Conservation (phyloP, 2,329 filamentous ascomycete genomes). For the Fusarium falciforme region DNA sequence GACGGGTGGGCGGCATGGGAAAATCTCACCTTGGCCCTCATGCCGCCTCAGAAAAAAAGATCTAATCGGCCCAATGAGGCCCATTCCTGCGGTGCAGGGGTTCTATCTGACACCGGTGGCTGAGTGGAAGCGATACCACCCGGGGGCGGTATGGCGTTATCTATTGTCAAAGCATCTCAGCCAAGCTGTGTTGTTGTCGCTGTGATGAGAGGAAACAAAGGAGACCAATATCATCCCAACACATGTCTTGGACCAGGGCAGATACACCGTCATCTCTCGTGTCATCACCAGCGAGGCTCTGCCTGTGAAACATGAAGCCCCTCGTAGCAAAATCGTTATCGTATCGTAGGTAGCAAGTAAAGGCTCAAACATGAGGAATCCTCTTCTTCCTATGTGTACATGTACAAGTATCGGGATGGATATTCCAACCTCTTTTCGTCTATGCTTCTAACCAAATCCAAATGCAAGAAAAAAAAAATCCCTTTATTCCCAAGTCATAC, state of each 20-base stretch:
- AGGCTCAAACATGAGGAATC: background rate
- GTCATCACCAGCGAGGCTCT: background rate
- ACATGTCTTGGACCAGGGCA: background rate
- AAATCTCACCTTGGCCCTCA: background rate
- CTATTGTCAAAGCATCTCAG: background rate
- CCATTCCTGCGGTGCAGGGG: background rate
- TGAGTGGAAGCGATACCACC: background rate
- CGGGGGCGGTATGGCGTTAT: background rate
- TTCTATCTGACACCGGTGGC: background rate
- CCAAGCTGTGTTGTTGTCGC: background rate
- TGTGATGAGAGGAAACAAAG: background rate
- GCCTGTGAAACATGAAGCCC: background rate
- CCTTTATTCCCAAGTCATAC: conserved; percentile 13
- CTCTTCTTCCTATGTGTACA: conserved; percentile 17
- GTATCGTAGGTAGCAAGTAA: background rate
- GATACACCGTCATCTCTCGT: background rate
- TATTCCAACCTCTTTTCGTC: conserved; percentile 28
- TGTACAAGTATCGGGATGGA: conserved; percentile 26
- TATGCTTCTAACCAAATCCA: conserved; percentile 35
- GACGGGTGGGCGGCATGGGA: background rate
- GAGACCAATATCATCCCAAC: background rate
- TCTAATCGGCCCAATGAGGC: background rate
- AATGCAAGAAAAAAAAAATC: background rate
- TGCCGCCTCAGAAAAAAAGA: background rate
- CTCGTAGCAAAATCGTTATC: background rate